Conservation (phyloP, 2,329 filamentous ascomycete species). For the Paraphaeosphaeria minitans region DNA sequence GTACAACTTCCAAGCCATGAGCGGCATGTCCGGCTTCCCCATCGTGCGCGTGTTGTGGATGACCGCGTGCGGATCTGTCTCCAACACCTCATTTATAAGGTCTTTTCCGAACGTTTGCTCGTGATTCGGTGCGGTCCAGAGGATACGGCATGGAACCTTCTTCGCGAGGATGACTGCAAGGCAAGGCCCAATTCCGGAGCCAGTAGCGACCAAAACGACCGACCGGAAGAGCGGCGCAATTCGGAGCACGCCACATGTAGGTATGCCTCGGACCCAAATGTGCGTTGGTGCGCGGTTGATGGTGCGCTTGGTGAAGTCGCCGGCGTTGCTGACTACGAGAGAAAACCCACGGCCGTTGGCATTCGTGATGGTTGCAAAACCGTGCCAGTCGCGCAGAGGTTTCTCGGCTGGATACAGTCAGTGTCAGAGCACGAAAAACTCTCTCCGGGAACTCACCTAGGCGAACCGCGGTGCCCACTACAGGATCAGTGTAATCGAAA, state of each 20-base stretch:
- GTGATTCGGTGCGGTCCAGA: constrained; percentile 73
- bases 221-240: constrained; percentile 45
- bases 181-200: constrained; percentile 50
- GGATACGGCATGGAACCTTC: constrained; percentile 61
- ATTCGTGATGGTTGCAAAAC: constrained; percentile 49
- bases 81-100: constrained; percentile 63
- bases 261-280: constrained; percentile 46
- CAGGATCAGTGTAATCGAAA: constrained; percentile 43
- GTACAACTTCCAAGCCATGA: constrained; percentile 60
- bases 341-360: constrained; percentile 36
- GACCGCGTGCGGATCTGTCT: constrained; percentile 66
- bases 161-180: constrained; percentile 57
- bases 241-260: constrained; percentile 43
- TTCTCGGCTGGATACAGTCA: constrained; percentile 23
- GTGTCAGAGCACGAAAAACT: not conserved
- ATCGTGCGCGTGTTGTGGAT: constrained; percentile 69
- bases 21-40: constrained; percentile 68
- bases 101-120: constrained; percentile 67
- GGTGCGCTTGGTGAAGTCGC: constrained; percentile 45
- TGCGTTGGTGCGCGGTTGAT: constrained; percentile 40
- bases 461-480: constrained; percentile 40
- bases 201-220: constrained; percentile 46
- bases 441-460: constrained; percentile 13
- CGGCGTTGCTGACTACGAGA: constrained; percentile 46
- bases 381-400: constrained; percentile 46